Evolutionary conservation across 306 rosid genomes (phyloP).

Genomic region (Cucurbita ficifolia): DNA sequence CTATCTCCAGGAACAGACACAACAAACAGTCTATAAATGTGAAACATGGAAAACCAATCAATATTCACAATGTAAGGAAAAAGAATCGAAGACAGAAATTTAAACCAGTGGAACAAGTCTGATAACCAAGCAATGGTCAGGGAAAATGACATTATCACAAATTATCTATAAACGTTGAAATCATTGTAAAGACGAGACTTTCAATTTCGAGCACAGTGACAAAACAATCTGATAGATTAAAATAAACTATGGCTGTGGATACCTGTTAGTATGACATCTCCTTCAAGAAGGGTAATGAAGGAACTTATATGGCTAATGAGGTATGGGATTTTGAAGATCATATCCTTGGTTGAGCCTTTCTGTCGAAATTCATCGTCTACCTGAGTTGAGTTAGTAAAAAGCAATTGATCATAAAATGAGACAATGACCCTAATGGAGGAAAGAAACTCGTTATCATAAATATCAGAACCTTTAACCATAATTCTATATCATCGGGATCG

Average conservation of each 20-base stretch:
- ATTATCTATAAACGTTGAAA: not conserved
- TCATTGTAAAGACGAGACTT: not conserved
- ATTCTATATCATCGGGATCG: slow-evolving; percentile 67
- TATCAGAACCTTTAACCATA: slow-evolving; percentile 74
- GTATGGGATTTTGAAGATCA: slow-evolving; percentile 85
- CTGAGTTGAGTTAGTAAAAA: slow-evolving; percentile 25
- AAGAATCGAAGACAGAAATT: not conserved
- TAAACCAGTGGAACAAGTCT: not conserved
- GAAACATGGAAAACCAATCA: not conserved
- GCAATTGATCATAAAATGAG: slow-evolving; percentile 8
- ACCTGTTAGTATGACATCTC: slow-evolving; percentile 95
- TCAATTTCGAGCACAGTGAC: not conserved
- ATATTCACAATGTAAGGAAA: not conserved
- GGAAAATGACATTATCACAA: not conserved
- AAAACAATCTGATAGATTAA: not conserved
- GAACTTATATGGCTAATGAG: slow-evolving; percentile 85
- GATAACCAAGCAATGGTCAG: not conserved
- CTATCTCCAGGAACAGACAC: not conserved
- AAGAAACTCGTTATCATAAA: not conserved
- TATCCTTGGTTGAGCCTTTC: slow-evolving; percentile 89
- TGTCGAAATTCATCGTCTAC: slow-evolving; percentile 79
- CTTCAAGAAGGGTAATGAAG: slow-evolving; percentile 73
- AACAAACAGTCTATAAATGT: not conserved
- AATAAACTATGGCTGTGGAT: not conserved
- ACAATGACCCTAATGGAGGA: not conserved